Percentiles rank a stretch among this genome's conserved stretches.
Evolutionary conservation across 345 rosid species (phyloP).

Genomic region (Rubroshorea leprosula): DNA sequence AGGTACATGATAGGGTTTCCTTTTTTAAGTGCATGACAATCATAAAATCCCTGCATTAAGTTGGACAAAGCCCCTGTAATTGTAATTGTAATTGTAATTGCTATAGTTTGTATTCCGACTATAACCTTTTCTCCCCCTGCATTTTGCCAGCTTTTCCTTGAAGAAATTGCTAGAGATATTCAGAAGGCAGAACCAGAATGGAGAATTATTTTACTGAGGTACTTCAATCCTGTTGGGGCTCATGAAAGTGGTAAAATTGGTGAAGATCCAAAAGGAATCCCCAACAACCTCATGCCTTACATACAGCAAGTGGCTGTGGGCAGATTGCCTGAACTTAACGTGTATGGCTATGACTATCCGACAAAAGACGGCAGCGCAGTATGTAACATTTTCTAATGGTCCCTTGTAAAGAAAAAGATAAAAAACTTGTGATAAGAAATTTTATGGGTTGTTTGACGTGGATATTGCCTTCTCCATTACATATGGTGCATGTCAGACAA

Average conservation of each 20-base stretch:
- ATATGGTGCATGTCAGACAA: too few species aligned
- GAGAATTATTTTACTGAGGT: conserved; percentile 79
- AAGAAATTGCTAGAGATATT: conserved; percentile 87
- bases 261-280: conserved; percentile 95
- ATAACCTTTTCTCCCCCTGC: not conserved
- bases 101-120: too few species aligned
- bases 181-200: conserved; percentile 83
- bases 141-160: conserved; percentile 63
- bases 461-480: too few species aligned
- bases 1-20: conserved; percentile 37
- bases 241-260: conserved; percentile 92
- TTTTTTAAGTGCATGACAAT: not conserved
- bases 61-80: not conserved
- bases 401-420: too few species aligned
- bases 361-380: conserved; percentile 90
- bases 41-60: not conserved
- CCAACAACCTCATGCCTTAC: conserved; percentile 92
- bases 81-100: too few species aligned
- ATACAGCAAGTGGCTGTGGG: conserved; percentile 97
- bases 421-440: too few species aligned
- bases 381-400: conserved; percentile 22
- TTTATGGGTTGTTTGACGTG: not conserved
- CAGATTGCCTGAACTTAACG: conserved; percentile 84
- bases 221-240: conserved; percentile 94
- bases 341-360: conserved; percentile 86